Conservation (phyloP, 2,329 filamentous ascomycete genomes). For the Erysiphe neolycopersici region DNA sequence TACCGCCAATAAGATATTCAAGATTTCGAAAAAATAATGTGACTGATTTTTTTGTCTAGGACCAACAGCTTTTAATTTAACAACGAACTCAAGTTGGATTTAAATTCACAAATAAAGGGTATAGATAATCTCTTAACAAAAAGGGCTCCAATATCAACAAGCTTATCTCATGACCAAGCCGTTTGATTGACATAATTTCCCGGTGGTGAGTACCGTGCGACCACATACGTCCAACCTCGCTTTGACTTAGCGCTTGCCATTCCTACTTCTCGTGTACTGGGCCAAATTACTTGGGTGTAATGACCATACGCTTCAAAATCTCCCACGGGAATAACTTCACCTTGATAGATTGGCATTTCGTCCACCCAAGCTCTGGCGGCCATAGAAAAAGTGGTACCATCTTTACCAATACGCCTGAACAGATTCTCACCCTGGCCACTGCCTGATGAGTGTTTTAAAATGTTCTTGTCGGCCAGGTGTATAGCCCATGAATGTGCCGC, state of each 20-base stretch:
- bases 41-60: too few species aligned
- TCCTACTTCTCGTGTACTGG: constrained; percentile 1
- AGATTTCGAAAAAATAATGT: too few species aligned
- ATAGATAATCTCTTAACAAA: too few species aligned
- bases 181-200: not conserved
- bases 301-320: constrained; percentile 2
- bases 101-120: too few species aligned
- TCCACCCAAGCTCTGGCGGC: not conserved
- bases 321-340: constrained; percentile 1
- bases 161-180: not conserved
- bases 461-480: not conserved
- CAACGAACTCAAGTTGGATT: too few species aligned
- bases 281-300: constrained; percentile 3
- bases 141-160: too few species aligned
- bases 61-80: too few species aligned
- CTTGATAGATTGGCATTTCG: constrained; percentile 1
- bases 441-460: not conserved
- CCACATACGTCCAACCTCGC: not conserved
- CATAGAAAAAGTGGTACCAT: not conserved
- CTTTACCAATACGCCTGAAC: not conserved
- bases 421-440: constrained; percentile 1
- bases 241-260: not conserved
- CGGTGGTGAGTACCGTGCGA: not conserved
- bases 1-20: too few species aligned
- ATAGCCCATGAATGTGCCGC: not conserved